Evolutionary conservation across 148 eudicot species (phyloP), one percentile per base, ranked within the genome.

Genomic region (Polygonum maritimum): DNA sequence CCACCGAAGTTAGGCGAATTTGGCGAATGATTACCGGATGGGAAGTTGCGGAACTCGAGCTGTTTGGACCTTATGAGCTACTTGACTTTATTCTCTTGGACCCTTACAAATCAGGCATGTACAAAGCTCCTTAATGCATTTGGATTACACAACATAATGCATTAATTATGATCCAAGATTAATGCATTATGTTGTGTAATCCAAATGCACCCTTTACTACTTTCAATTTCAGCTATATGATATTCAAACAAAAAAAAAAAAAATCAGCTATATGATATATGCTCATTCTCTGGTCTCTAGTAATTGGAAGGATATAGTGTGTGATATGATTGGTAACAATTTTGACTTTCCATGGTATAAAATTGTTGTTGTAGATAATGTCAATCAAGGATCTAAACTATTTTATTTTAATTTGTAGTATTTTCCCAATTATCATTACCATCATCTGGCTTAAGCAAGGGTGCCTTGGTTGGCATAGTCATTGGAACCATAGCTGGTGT

Each of bases 61-160:
- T 84, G 2, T 94, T 94, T 82, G 98, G 98, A 75, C 98, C 98
- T 18, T 91, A 94, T 82, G 98, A 94, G 77, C 94, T 91, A 78
- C 92, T 91, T 82, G 88, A 90, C 86, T 91, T 91, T 80, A 94
- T 92, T 76, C 97, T 92, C 44, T 75, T 84, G 74, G 98, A 92
- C 76, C 97, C 98, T 69, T 91, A 94, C 76, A 45, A 84, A 54
- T 74, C 86, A 48, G 80, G 98, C 89, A 86, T 79, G 89, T 77
- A 62, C 33, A 65, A 14, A 52, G 5, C 69, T 60, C 11, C 62
- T 55, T 55, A 3, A n/a, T 14, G n/a, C 5, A 21, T 52, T 15
- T 57, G 48, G 48, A 45, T 45, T 45, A 39, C 48, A 7, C 48
- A 2, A 45, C 11, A 45, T 45, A 45, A 45, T 45, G 48, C 12